These are phyloP conservation scores for Monosporascus cannonballus DNA, from an alignment of 2,329 filamentous ascomycete genomes.

Conservation along the genomic window DNA sequence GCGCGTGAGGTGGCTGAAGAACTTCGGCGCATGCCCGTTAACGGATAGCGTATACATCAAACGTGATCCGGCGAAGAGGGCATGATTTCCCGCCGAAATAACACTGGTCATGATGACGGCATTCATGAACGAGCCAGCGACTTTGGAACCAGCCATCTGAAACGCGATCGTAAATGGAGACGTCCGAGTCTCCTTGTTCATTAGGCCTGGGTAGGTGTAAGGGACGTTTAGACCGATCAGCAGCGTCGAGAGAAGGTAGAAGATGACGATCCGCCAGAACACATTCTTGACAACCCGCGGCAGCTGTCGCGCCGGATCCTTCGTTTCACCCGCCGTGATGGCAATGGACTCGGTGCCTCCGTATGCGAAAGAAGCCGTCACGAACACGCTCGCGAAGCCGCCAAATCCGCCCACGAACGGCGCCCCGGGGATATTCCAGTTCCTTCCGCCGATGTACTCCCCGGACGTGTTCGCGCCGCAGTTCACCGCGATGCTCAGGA, in stretches of 20 bases:
- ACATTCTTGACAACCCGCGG: constrained; percentile 60
- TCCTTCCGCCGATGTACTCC: constrained; percentile 50
- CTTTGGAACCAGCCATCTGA: constrained; percentile 46
- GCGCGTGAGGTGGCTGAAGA: constrained; percentile 46
- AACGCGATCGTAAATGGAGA: constrained; percentile 59
- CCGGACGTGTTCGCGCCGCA: constrained; percentile 48
- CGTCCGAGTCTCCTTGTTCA: constrained; percentile 35
- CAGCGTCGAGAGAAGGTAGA: constrained; percentile 45
- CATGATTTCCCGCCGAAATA: constrained; percentile 53
- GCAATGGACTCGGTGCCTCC: constrained; percentile 60
- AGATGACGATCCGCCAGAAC: constrained; percentile 56
- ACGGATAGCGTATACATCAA: constrained; percentile 51
- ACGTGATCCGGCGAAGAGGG: constrained; percentile 49
- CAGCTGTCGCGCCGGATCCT: constrained; percentile 53
- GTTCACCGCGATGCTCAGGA: constrained; percentile 56
- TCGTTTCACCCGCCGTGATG: constrained; percentile 61
- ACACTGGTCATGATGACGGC: constrained; percentile 55
- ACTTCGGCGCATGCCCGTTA: constrained; percentile 47
- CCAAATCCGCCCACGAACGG: constrained; percentile 61
- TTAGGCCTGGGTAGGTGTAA: constrained; percentile 43
- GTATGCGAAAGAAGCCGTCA: constrained; percentile 56
- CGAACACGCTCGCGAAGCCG: constrained; percentile 59
- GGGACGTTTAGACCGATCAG: constrained; percentile 55
- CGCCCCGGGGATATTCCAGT: constrained; percentile 53
- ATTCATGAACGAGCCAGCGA: constrained; percentile 53